These are phyloP conservation scores for Pleurozium schreberi DNA, from an alignment of 225 moss, liverwort and hornwort species.

Conservation along the genomic window DNA sequence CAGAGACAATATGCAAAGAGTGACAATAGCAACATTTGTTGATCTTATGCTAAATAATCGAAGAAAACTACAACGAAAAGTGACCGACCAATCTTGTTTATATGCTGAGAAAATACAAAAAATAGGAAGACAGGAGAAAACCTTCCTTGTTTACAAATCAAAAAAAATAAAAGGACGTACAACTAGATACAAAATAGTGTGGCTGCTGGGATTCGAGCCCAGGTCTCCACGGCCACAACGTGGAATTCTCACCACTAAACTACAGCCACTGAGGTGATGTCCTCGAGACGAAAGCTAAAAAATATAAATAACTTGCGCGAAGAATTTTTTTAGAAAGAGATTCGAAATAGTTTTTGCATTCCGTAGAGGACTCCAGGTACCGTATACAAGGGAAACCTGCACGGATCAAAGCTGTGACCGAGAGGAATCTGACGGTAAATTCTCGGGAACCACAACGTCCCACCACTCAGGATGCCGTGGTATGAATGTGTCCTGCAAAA, in stretches of 20 bases:
- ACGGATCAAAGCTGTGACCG: not conserved
- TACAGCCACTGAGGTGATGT: slow-evolving; percentile 55
- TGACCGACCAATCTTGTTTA: not conserved
- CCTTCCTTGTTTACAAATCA: not conserved
- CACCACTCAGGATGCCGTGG: slow-evolving; percentile 67
- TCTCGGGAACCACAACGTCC: slow-evolving; percentile 46
- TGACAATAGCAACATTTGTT: not conserved
- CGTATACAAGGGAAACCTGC: not conserved
- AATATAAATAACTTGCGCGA: fast-evolving
- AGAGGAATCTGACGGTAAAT: not conserved
- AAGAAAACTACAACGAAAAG: not conserved
- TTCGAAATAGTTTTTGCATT: not conserved
- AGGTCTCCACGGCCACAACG: slow-evolving; percentile 99
- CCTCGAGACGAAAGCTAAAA: fast-evolving
- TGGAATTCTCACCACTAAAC: slow-evolving; percentile 99
- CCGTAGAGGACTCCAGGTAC: no score
- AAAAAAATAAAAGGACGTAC: not conserved
- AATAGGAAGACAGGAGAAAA: not conserved
- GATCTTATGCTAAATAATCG: not conserved
- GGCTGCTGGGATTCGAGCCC: slow-evolving; percentile 99
- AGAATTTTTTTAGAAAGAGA: fast-evolving
- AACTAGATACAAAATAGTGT: not conserved
- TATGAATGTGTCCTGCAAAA: slow-evolving; percentile 56
- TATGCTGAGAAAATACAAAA: not conserved
- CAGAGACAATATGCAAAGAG: not conserved